phyloP scores from a whole-genome alignment of 2,329 filamentous ascomycete species.

The Diaporthe destruens region DNA sequence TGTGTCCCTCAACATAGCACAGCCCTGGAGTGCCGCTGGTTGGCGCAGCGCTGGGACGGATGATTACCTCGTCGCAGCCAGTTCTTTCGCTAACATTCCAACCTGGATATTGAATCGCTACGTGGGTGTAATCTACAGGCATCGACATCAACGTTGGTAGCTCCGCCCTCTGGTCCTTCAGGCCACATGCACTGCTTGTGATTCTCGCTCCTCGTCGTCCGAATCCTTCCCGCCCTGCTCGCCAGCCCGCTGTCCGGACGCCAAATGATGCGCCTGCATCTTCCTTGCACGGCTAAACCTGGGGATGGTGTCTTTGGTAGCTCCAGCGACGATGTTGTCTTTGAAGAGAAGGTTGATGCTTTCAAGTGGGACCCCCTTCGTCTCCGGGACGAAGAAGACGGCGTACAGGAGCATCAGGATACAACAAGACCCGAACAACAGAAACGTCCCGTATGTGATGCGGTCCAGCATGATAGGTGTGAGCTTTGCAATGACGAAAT shows the following conservation, averaged over 20 bases:
- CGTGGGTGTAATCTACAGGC: neutral
- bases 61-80: too few relatives aligned
- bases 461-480: slow-evolving; percentile 57
- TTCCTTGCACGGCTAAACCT: slow-evolving; percentile 34
- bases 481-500: slow-evolving; percentile 55
- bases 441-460: slow-evolving; percentile 63
- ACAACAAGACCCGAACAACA: slow-evolving; percentile 64
- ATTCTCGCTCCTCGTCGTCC: slow-evolving; percentile 33
- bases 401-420: slow-evolving; percentile 60
- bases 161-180: neutral
- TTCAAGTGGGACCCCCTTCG: slow-evolving; percentile 64
- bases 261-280: slow-evolving; percentile 26
- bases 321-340: slow-evolving; percentile 39
- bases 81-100: neutral
- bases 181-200: slow-evolving; percentile 19
- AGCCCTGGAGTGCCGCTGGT: too few relatives aligned
- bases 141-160: neutral
- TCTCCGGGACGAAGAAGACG: slow-evolving; percentile 65
- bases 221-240: slow-evolving; percentile 29
- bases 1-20: neutral
- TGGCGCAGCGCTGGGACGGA: neutral
- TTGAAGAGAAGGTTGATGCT: slow-evolving; percentile 39
- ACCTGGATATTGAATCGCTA: neutral
- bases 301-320: slow-evolving; percentile 38
- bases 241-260: neutral